phyloP scores from a whole-genome alignment of 2,329 filamentous ascomycete species.

The Nemania abortiva region DNA sequence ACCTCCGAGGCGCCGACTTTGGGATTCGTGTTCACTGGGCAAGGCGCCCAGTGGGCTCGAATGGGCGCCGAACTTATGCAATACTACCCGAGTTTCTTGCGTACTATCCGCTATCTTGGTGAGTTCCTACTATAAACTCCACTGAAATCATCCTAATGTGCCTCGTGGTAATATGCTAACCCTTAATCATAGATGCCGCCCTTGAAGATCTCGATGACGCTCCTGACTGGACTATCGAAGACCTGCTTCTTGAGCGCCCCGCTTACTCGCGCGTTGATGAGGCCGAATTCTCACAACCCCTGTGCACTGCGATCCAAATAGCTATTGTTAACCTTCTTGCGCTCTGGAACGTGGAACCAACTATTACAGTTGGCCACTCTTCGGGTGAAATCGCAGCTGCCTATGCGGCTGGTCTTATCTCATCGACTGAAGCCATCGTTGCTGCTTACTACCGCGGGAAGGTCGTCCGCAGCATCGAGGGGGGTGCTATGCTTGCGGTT shows the following conservation, averaged over 20 bases:
- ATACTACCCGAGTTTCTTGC: conserved; percentile 10
- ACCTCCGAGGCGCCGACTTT: neutral
- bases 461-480: neutral
- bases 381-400: conserved; percentile 17
- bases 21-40: conserved; percentile 28
- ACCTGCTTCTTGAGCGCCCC: neutral
- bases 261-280: neutral
- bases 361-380: conserved; percentile 12
- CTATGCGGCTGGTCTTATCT: conserved; percentile 11
- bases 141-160: too few species aligned
- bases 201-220: neutral
- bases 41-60: conserved; percentile 23
- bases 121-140: neutral
- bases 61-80: conserved; percentile 20
- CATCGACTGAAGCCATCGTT: neutral
- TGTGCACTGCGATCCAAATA: neutral
- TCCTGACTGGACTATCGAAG: conserved; percentile 1
- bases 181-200: neutral
- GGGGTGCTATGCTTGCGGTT: neutral
- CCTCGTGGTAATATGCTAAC: too few species aligned
- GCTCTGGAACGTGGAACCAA: neutral
- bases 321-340: conserved; percentile 4
- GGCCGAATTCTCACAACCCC: neutral
- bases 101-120: conserved; percentile 15
- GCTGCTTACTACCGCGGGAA: conserved; percentile 5